These are phyloP conservation scores for Tolypocladium pustulatum DNA, from an alignment of 2,329 filamentous ascomycete species.

Conservation along the genomic window DNA sequence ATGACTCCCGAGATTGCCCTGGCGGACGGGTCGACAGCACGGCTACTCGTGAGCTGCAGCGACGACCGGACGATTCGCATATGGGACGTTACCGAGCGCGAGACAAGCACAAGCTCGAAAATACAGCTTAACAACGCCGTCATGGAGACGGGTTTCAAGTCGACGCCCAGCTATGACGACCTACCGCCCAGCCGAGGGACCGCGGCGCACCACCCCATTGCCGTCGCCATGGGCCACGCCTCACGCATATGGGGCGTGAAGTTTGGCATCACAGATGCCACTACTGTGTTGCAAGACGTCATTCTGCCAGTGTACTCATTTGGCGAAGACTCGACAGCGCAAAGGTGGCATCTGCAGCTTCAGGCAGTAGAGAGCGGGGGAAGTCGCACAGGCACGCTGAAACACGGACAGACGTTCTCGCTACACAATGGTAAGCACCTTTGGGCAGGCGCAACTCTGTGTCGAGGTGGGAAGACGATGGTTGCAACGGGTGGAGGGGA, in stretches of 20 bases:
- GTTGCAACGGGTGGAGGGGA: constrained; percentile 80
- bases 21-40: constrained; percentile 26
- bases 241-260: constrained; percentile 84
- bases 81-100: constrained; percentile 65
- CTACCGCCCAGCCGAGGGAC: constrained; percentile 4
- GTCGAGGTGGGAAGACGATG: constrained; percentile 20
- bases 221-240: constrained; percentile 71
- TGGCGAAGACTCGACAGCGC: constrained; percentile 72
- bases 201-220: constrained; percentile 37
- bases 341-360: constrained; percentile 56
- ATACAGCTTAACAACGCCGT: neutral
- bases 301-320: constrained; percentile 53
- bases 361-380: constrained; percentile 2
- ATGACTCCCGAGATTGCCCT: constrained; percentile 51
- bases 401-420: constrained; percentile 43
- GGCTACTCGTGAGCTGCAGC: constrained; percentile 83
- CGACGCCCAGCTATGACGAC: constrained; percentile 13
- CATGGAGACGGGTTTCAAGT: constrained; percentile 52
- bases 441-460: constrained; percentile 56
- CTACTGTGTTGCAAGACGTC: constrained; percentile 9
- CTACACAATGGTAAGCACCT: constrained; percentile 83
- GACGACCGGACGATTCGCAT: constrained; percentile 84
- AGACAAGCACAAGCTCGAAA: neutral
- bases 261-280: constrained; percentile 36
- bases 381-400: constrained; percentile 23